phyloP scores from a whole-genome alignment of 1,284 basidiomycete genomes.

The Sanghuangporus sanghuang region DNA sequence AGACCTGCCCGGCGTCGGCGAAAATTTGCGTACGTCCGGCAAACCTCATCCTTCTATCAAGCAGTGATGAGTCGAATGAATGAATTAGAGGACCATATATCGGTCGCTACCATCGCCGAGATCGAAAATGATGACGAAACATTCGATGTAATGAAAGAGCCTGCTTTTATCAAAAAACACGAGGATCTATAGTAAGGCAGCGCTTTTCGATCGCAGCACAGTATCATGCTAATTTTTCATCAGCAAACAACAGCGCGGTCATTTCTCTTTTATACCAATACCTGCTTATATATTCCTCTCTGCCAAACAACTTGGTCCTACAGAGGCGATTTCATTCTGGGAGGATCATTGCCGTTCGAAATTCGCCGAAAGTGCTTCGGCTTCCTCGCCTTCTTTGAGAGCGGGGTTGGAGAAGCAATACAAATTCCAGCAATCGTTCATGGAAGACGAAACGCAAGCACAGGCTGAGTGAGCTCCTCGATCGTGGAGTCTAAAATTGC shows the following conservation, averaged over 20 bases:
- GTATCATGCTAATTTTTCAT: background rate
- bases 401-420: conserved; percentile 8
- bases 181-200: conserved; percentile 1
- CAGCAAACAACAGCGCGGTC: background rate
- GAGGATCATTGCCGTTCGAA: background rate
- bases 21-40: conserved; percentile 14
- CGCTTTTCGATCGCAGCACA: background rate
- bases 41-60: background rate
- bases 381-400: background rate
- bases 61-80: background rate
- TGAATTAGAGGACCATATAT: background rate
- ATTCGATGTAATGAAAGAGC: conserved; percentile 6
- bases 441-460: background rate
- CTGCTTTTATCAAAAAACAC: background rate
- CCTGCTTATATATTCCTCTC: conserved; percentile 2
- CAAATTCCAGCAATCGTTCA: background rate
- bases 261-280: background rate
- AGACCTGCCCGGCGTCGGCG: conserved; percentile 19
- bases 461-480: background rate
- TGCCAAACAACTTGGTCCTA: background rate
- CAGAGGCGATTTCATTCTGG: background rate
- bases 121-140: conserved; percentile 1
- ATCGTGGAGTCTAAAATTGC: background rate
- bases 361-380: background rate
- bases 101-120: background rate